Evolutionary conservation across 371 early-diverging fungal genomes (phyloP), one percentile per base, ranked within the genome.

Genomic region (Mortierella sp.): DNA sequence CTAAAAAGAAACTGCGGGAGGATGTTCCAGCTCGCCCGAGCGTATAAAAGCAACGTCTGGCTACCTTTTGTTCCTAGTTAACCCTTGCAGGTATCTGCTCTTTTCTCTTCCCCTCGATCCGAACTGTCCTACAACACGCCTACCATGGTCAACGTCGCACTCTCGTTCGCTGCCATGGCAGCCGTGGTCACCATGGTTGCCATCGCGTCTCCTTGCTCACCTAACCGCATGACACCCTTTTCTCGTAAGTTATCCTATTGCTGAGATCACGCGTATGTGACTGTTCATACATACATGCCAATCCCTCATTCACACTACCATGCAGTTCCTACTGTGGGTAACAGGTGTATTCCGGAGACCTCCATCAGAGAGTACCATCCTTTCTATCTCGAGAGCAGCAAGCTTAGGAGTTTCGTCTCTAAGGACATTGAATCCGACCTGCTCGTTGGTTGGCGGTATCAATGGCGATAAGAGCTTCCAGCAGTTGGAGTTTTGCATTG

Each of bases 401-500:
- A 57, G 41, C 50, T 70, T 6, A 15, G 43, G n/a, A 63, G 42
- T 23, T 2, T 53, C 9, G 44, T 70, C 43, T 70, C 70, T 23
- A 47, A 28, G 27, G 5, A n/a, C 8, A 6, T 24, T 2, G 59
- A 62, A 8, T 39, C 44, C 2, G 8, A 53, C 54, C 1, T 58
- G 14, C 32, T 70, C 15, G 63, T 67, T 24, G 68, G 63, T 67
- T 24, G 68, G 55, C 5, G 60, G 60, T 37, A 15, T 64, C 47
- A 39, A 31, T 5, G 57, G 52, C 26, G 51, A 66, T 56, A 56
- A 50, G 34, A 44, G 43, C n/a, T 62, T 68, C 23, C 28, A 48
- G 42, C 56, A 60, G 51, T 41, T 68, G 31, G 50, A 58, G 50
- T n/a, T 70, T 8, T 62, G 63, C 50, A 49, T 69, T 43, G 62